Base-by-base conservation (phyloP, 2,329 filamentous ascomycete genomes). In the Drechslerella coelobrocha region DNA sequence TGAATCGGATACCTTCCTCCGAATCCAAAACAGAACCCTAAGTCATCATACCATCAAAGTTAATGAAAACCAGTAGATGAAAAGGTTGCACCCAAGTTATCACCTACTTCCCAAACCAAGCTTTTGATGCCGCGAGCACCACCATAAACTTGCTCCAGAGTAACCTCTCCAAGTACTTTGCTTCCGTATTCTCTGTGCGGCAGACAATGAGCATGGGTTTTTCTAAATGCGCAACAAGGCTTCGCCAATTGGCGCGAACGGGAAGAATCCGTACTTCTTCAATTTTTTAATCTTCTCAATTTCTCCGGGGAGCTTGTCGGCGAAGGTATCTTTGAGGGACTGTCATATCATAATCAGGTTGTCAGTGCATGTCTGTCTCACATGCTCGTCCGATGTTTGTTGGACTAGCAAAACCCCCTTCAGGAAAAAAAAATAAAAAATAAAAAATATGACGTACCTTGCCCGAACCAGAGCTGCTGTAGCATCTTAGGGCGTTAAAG, bases 281-380 rank as follows among this genome's bases (percentile, higher is more conserved):
- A 99, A 88, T 82, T 91, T 88, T 91, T 99, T 99, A 85, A 99
- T 92, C 87, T 97, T 91, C 84, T 99, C 94, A 79, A 97, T 89
- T 87, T 97, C 95, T 81, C 88, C 91, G 77, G 94, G 94, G 74
- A 99, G 85, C 79, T 93, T 89, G 81, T 94, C 92, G 80, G 93
- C 93, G 81, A 99, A 97, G 80, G 92, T 93, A 81, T 99, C 94
- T 86, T 99, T 99, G 80, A 99, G 84, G 77, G 92, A 92, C 94
- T 99, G 27, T 37, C 45, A 61, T 2, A 19, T 37, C 55, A 34
- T 48, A 23, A 39, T 55, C 52, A 60, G 26, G 37, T 23, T 48
- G 23, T 63, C 41, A 56, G 60, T 21, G 24, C 26, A 45, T 29
- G 10, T 37, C 26, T 31, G 39, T 54, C 26, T 43, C 39, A 47